Conservation (phyloP, 805 yeast genomes). For the Spathaspora boniae region DNA sequence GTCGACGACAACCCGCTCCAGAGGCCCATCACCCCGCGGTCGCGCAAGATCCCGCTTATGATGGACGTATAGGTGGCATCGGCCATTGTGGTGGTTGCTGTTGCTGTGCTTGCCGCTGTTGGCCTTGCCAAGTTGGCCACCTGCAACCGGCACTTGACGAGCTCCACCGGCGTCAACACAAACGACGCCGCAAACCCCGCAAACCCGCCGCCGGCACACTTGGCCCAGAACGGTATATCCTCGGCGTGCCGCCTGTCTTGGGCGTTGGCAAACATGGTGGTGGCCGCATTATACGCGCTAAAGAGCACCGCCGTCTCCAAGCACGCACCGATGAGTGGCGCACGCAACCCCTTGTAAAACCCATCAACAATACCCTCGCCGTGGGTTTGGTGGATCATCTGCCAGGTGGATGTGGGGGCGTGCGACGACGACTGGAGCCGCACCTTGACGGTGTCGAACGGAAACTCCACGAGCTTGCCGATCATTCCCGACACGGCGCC, state of each 20-base stretch:
- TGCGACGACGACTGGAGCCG: slow-evolving; percentile 61
- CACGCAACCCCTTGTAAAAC: slow-evolving; percentile 72
- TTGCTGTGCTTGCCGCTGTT: slow-evolving; percentile 27
- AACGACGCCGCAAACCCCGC: slow-evolving; percentile 82
- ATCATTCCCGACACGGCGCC: slow-evolving; percentile 72
- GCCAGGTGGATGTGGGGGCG: slow-evolving; percentile 54
- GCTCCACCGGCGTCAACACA: slow-evolving; percentile 86
- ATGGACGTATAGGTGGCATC: slow-evolving; percentile 23
- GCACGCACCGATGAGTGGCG: slow-evolving; percentile 89
- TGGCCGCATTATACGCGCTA: slow-evolving; percentile 49
- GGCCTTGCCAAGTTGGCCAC: slow-evolving; percentile 46
- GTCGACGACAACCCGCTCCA: slow-evolving; percentile 91
- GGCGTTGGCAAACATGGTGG: slow-evolving; percentile 30
- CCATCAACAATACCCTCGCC: slow-evolving; percentile 72
- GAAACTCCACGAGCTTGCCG: slow-evolving; percentile 85
- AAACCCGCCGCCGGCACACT: slow-evolving; percentile 69
- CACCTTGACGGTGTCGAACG: slow-evolving; percentile 91
- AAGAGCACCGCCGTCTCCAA: slow-evolving; percentile 82
- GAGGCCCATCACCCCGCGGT: slow-evolving; percentile 65
- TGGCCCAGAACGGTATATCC: slow-evolving; percentile 35
- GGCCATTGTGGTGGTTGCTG: slow-evolving; percentile 3
- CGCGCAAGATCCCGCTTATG: slow-evolving; percentile 35
- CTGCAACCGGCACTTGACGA: slow-evolving; percentile 84
- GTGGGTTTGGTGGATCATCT: slow-evolving; percentile 62
- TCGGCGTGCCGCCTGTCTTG: slow-evolving; percentile 21